A percentile compares a stretch with the other conserved stretches of the same genome.
These are phyloP conservation scores for Calocera cornea DNA, from an alignment of 768 basidiomycete species.

Conservation along the genomic window DNA sequence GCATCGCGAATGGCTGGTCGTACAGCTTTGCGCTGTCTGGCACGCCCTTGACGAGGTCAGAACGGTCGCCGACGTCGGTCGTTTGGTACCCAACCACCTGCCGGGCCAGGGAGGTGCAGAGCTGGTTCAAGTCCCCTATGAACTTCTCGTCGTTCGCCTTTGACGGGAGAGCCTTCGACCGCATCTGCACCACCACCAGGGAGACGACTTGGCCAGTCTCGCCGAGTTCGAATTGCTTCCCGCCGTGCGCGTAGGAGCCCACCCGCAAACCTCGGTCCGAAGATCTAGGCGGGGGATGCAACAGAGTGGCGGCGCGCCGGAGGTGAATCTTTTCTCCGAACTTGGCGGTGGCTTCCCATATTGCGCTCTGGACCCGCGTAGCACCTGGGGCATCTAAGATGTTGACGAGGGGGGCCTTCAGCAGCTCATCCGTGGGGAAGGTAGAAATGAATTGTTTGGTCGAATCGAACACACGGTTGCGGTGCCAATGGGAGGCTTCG, in stretches of 20 bases:
- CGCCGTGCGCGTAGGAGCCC: conserved; percentile 50
- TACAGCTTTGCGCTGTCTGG: conserved; percentile 46
- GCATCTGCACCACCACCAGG: conserved; percentile 14
- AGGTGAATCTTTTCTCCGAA: conserved; percentile 69
- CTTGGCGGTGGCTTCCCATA: conserved; percentile 56
- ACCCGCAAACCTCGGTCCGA: conserved; percentile 34
- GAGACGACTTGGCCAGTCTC: conserved; percentile 12
- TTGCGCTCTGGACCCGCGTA: conserved; percentile 47
- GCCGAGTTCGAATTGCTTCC: conserved; percentile 27
- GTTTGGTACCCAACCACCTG: conserved; percentile 80
- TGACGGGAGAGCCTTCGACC: conserved; percentile 37
- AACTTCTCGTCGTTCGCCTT: conserved; percentile 38
- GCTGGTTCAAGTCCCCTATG: conserved; percentile 40
- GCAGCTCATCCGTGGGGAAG: too few relatives aligned
- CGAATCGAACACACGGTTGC: conserved; percentile 13
- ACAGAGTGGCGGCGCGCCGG: conserved; percentile 41
- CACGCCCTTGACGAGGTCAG: conserved; percentile 17
- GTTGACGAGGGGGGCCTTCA: too few relatives aligned
- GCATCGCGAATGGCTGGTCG: conserved; percentile 50
- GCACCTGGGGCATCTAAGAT: too few relatives aligned
- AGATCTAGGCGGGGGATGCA: conserved; percentile 26
- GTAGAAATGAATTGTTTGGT: conserved; percentile 10
- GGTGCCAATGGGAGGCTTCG: too few relatives aligned
- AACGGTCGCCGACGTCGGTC: conserved; percentile 29
- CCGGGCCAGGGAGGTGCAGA: conserved; percentile 65